These are phyloP conservation scores for Yarrowia phangngaensis DNA, from an alignment of 805 yeast genomes.

Conservation along the genomic window DNA sequence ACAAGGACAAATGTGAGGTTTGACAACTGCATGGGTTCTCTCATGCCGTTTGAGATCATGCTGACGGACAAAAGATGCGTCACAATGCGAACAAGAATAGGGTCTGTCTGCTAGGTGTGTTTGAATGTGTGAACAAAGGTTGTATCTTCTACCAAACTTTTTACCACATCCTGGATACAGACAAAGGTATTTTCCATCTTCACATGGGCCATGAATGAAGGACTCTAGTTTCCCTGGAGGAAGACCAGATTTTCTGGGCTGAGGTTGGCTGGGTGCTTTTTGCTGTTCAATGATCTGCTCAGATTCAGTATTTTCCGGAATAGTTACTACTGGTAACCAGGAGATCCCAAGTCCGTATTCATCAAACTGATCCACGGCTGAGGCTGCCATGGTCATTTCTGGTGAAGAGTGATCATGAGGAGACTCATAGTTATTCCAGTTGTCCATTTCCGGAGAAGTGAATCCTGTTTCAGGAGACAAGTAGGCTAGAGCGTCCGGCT, in stretches of 20 bases:
- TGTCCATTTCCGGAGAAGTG: constrained; percentile 25
- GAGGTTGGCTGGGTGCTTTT: constrained; percentile 34
- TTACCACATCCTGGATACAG: constrained; percentile 75
- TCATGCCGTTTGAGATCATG: constrained; percentile 90
- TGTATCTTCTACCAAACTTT: constrained; percentile 80
- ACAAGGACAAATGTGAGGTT: constrained; percentile 72
- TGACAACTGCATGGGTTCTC: constrained; percentile 74
- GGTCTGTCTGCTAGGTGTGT: constrained; percentile 96
- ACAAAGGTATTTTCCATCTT: constrained; percentile 68
- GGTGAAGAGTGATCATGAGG: constrained; percentile 15
- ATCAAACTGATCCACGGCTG: constrained; percentile 22
- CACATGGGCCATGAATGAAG: constrained; percentile 76
- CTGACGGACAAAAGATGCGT: constrained; percentile 86
- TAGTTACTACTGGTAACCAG: constrained; percentile 42
- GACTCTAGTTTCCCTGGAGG: constrained; percentile 89
- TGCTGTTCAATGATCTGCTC: constrained; percentile 36
- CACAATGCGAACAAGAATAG: constrained; percentile 69
- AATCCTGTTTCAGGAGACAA: constrained; percentile 24
- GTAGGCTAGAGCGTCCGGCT: constrained; percentile 21
- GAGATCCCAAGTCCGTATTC: constrained; percentile 30
- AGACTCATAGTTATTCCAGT: constrained; percentile 18
- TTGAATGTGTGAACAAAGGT: constrained; percentile 91
- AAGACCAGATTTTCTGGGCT: constrained; percentile 52
- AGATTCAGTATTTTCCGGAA: constrained; percentile 37
- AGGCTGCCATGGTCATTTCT: constrained; percentile 5